Conservation (phyloP, 2,329 filamentous ascomycete genomes). For the Lasiodiplodia theobromae region DNA sequence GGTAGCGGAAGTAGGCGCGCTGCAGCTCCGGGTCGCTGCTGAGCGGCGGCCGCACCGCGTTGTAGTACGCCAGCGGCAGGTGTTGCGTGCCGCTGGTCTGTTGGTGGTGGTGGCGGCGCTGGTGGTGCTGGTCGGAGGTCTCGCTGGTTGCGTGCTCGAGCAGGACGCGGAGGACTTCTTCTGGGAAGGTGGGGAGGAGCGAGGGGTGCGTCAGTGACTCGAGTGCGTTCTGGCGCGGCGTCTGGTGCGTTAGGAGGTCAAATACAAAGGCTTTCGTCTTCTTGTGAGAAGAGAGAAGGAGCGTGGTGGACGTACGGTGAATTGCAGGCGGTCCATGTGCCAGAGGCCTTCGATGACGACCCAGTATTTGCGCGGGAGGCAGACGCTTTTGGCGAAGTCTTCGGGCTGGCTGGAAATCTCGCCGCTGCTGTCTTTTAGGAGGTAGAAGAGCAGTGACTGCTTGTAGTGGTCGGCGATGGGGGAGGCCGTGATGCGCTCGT, state of each 20-base stretch:
- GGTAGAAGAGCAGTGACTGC: conserved; percentile 82
- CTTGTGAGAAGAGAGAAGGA: conserved; percentile 32
- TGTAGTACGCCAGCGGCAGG: conserved; percentile 79
- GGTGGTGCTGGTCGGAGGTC: conserved; percentile 58
- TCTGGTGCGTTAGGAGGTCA: conserved; percentile 16
- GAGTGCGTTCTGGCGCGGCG: conserved; percentile 58
- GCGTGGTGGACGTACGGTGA: conserved; percentile 55
- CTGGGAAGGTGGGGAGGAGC: conserved; percentile 79
- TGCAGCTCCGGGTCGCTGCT: conserved; percentile 65
- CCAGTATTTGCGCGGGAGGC: conserved; percentile 77
- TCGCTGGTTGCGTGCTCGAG: conserved; percentile 63
- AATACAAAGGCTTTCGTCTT: background rate
- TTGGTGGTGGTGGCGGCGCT: background rate
- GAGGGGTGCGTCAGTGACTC: conserved; percentile 81
- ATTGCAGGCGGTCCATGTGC: conserved; percentile 77
- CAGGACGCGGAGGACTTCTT: conserved; percentile 78
- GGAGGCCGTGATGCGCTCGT: conserved; percentile 72
- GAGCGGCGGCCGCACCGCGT: conserved; percentile 77
- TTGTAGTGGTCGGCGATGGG: conserved; percentile 76
- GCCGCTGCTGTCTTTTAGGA: conserved; percentile 73
- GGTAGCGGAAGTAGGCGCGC: conserved; percentile 71
- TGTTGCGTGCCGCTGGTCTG: background rate
- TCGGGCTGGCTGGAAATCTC: conserved; percentile 58
- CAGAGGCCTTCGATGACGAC: conserved; percentile 84
- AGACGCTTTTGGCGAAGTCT: conserved; percentile 66